Base-by-base conservation (phyloP, 441 rosid genomes). In the Erodium texanum region DNA sequence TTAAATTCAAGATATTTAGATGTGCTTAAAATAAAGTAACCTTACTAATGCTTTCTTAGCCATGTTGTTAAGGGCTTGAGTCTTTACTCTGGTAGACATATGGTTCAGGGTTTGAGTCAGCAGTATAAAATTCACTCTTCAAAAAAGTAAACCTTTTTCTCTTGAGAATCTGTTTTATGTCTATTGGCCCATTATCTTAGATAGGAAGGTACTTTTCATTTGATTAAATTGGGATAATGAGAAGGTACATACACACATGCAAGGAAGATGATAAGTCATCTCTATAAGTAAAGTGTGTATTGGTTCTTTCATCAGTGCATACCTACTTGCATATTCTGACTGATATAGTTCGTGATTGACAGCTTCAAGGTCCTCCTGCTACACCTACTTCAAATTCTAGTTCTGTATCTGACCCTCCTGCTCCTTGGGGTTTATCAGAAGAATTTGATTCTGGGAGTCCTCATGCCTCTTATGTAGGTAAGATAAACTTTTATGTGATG, bases 321-420 rank as follows among this genome's bases (percentile, higher is more conserved):
- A 22, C 27, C 48, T 41, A 41, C 48, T 41, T 12, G 58, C 12
- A 24, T 67, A 62, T 64, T 48, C 62, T 68, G 59, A 32, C 8
- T 75, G 54, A 68, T 73, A 68, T 73, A 54, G 69, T 64, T 66
- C 76, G 45, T 75, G 16, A 70, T 78, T 61, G 29, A 64, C 83
- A 82, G 82, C 72, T 78, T 71, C 98, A 85, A 74, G 84, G 80
- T 77, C 83, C 93, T 76, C 96, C 97, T 52, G 82, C 79, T 76
- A 90, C 98, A 61, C 89, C 98, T 76, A 84, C 87, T 79, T 94
- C 99, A 66, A 81, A 84, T 82, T 90, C 96, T 69, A 83, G 97
- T 84, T 85, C 97, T 48, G 70, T 77, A 73, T 78, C 95, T 65
- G 98, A 95, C 41, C 93, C 80, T 65, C 56, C 90, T 70, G 76